Base-by-base conservation (phyloP, 805 yeast genomes). In the Candida taoyuanica region DNA sequence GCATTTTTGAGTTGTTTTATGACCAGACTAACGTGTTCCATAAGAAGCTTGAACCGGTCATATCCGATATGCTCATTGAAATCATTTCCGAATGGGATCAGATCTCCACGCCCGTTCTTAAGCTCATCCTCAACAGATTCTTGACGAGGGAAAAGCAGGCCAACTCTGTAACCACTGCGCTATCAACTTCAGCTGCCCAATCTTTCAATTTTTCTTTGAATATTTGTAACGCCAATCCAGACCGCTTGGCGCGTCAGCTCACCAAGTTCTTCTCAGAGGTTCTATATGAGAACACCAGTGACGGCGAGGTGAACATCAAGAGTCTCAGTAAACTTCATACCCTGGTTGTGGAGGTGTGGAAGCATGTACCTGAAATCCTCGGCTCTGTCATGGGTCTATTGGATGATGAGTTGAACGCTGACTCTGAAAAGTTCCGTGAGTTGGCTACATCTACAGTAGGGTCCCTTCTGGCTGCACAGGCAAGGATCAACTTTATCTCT, bases 251-350 rank as follows among this genome's bases (percentile, higher is more conserved):
- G 13, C 72, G 95, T 46, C 76, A 77, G 44, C 66, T 85, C 24
- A 82, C 94, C 3, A 88, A 81, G 54, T 81, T 80, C 48, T 84
- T 86, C 46, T 80, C 95, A 0, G 95, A 87, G 50, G 68, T 78
- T 42, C 56, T 87, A 8, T 79, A 79, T 50, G 83, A 56, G 28
- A 48, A 48, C 33, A 59, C 58, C n/a, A 57, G 54, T n/a, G 52
- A 47, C 14, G 42, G 45, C 26, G 33, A 47, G 40, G 29, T 43
- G 12, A 44, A 43, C 19, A 39, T 62, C 34, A 70, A 65, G 30
- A 75, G 74, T 16, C 59, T 85, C 37, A 66, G 65, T 9, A 81
- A 79, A 51, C 65, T 85, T 4, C 95, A 87, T 52, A 68, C 59
- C 11, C 61, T 86, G 24, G 63, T 81, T 0, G 62, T 79, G 2